Conservation (phyloP, 1,284 basidiomycete species). For the Bondarzewia mesenterica region DNA sequence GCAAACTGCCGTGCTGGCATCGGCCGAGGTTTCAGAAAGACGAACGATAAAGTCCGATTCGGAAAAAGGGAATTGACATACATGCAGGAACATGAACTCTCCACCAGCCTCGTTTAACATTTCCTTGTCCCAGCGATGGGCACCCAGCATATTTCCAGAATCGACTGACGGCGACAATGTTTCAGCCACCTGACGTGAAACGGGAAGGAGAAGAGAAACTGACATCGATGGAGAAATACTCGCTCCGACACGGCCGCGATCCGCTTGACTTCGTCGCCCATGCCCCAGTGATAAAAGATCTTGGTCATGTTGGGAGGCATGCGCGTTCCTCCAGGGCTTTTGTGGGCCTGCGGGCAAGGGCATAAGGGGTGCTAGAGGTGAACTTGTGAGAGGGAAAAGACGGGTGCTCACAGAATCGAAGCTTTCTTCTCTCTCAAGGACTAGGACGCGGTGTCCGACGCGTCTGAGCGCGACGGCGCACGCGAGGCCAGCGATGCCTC, state of each 20-base stretch:
- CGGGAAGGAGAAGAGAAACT: background rate
- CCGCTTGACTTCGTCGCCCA: constrained; percentile 28
- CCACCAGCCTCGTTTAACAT: constrained; percentile 47
- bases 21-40: background rate
- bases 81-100: constrained; percentile 42
- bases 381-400: background rate
- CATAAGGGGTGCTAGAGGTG: constrained; percentile 3
- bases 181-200: background rate
- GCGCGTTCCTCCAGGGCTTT: constrained; percentile 31
- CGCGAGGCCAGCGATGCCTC: constrained; percentile 43
- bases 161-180: constrained; percentile 24
- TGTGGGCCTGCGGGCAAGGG: constrained; percentile 9
- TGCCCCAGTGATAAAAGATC: constrained; percentile 48
- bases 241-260: constrained; percentile 30
- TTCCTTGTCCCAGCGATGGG: constrained; percentile 46
- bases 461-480: constrained; percentile 45
- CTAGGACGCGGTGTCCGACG: constrained; percentile 45
- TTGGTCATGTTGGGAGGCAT: constrained; percentile 51
- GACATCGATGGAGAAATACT: constrained; percentile 14
- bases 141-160: constrained; percentile 39
- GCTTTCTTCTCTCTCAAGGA: constrained; percentile 38
- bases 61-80: constrained; percentile 21
- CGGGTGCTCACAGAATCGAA: constrained; percentile 26
- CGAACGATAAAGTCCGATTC: background rate
- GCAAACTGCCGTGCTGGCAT: constrained; percentile 33